A percentile compares a stretch with the other conserved stretches of the same genome.
Conservation (phyloP, 345 rosid genomes). For the Stellera chamaejasme region DNA sequence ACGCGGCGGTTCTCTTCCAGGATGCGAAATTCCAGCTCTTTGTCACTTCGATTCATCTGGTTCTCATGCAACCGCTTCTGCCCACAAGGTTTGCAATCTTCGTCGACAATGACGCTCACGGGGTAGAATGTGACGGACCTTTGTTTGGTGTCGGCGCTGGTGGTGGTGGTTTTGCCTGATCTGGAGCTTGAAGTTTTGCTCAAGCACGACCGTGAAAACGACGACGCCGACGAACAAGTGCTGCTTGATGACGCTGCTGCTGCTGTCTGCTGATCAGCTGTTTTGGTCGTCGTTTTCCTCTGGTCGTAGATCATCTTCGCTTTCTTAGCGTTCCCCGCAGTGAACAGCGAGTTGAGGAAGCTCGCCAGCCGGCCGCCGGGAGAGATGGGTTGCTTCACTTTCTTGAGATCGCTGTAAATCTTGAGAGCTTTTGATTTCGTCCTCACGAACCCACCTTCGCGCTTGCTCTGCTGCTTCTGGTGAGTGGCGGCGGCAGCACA, state of each 20-base stretch:
- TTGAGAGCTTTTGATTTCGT: conserved; percentile 73
- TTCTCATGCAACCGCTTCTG: conserved; percentile 30
- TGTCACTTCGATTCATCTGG: conserved; percentile 4
- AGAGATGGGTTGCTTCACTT: conserved; percentile 81
- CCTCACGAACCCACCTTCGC: conserved; percentile 42
- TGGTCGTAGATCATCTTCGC: conserved; percentile 25
- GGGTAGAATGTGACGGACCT: conserved; percentile 76
- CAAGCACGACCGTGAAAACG: conserved; percentile 79
- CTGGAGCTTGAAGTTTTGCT: conserved; percentile 59
- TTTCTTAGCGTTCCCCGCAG: conserved; percentile 37
- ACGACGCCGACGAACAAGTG: conserved; percentile 70
- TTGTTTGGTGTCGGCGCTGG: conserved; percentile 37
- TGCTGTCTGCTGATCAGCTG: conserved; percentile 1
- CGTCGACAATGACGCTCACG: conserved; percentile 67
- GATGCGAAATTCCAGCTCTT: conserved; percentile 20
- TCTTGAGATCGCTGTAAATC: conserved; percentile 77
- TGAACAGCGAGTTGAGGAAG: conserved; percentile 78
- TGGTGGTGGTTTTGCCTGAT: conserved; percentile 16
- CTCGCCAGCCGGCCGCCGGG: conserved; percentile 74
- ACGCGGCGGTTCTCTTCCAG: conserved; percentile 52
- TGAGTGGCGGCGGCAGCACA: background rate
- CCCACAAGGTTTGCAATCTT: conserved; percentile 55
- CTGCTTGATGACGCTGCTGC: conserved; percentile 19
- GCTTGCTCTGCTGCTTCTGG: conserved; percentile 25
- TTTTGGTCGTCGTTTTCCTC: conserved; percentile 20